Evolutionary conservation across 78 protist species (phyloP).

Genomic region (Dictyostelium intermedium): DNA sequence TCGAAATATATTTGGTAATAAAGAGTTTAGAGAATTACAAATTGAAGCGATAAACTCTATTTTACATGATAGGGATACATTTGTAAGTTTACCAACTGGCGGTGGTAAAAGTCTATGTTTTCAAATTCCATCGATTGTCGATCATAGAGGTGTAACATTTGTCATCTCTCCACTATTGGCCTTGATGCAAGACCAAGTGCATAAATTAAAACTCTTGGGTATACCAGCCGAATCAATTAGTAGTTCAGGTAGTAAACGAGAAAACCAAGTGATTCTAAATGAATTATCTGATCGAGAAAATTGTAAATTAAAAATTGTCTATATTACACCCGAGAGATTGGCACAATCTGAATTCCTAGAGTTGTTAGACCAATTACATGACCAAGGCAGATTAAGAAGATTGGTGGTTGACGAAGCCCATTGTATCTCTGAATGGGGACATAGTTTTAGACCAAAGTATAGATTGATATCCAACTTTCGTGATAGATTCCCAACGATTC

Average conservation of each 20-base stretch:
- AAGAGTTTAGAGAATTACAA: conserved; percentile 82
- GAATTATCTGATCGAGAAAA: not conserved
- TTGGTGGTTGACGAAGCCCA: conserved; percentile 92
- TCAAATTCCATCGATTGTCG: conserved; percentile 86
- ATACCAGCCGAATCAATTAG: not conserved
- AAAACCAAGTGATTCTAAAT: not conserved
- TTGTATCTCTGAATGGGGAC: conserved; percentile 95
- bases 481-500: conserved; percentile 29
- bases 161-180: conserved; percentile 98
- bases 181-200: conserved; percentile 98
- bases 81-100: conserved; percentile 96
- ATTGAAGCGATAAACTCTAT: conserved; percentile 68
- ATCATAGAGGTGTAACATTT: conserved; percentile 76
- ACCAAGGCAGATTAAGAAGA: not conserved
- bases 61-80: conserved; percentile 60
- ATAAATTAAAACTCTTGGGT: not conserved
- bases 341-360: not conserved
- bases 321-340: conserved; percentile 32
- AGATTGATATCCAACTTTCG: not conserved
- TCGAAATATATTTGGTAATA: conserved; percentile 23
- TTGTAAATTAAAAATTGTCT: not conserved
- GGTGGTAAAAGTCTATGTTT: conserved; percentile 98
- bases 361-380: not conserved
- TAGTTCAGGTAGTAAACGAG: not conserved
- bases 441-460: conserved; percentile 89